These are phyloP conservation scores for Singerocomus rubriflavus DNA, from an alignment of 1,284 basidiomycete genomes.

Conservation along the genomic window DNA sequence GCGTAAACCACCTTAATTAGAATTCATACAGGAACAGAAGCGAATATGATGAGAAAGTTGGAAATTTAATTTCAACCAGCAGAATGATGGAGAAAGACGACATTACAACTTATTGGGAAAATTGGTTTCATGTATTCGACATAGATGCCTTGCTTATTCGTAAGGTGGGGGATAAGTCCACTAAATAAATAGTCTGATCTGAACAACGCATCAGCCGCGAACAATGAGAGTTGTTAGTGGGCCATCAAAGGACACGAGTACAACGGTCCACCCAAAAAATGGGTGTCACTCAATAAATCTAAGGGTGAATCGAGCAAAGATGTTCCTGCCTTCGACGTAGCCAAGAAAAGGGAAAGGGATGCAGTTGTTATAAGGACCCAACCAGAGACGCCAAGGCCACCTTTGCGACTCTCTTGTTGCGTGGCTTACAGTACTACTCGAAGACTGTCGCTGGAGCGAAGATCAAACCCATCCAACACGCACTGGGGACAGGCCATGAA, in stretches of 20 bases:
- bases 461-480: no score
- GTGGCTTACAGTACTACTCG: not conserved
- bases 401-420: not conserved
- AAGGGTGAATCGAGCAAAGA: not conserved
- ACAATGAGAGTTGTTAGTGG: not conserved
- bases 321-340: not conserved
- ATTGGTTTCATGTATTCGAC: slow-evolving; percentile 81
- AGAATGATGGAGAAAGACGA: not conserved
- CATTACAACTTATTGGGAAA: slow-evolving; percentile 65
- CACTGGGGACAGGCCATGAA: no score
- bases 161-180: slow-evolving; percentile 72
- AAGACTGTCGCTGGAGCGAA: no score
- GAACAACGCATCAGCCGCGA: not conserved
- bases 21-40: not conserved
- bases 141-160: slow-evolving; percentile 67
- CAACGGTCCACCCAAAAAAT: slow-evolving; percentile 75
- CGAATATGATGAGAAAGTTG: not conserved
- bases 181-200: slow-evolving; percentile 77
- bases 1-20: not conserved
- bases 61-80: slow-evolving; percentile 2
- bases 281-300: slow-evolving; percentile 61
- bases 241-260: slow-evolving; percentile 84
- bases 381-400: not conserved
- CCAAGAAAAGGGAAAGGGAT: slow-evolving; percentile 2
- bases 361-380: slow-evolving; percentile 7